A percentile compares a stretch with the other conserved stretches of the same genome.
phyloP scores from a whole-genome alignment of 495 filamentous ascomycete genomes.

The Penicillium cosmopolitanum region DNA sequence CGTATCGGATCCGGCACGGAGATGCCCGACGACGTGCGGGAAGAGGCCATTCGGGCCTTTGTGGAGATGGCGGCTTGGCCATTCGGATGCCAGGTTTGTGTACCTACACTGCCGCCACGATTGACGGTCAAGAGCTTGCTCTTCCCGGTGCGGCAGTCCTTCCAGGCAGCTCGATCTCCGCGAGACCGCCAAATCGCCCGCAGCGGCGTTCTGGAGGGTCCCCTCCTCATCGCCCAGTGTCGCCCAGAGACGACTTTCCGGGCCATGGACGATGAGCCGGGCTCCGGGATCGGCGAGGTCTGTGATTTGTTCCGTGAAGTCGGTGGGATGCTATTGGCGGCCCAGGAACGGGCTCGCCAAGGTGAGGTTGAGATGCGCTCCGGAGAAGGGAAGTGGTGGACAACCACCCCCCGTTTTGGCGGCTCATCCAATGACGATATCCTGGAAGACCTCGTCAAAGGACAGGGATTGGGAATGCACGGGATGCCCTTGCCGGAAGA shows the following conservation, averaged over 20 bases:
- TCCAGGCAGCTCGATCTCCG: slow-evolving; percentile 68
- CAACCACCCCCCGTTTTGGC: slow-evolving; percentile 72
- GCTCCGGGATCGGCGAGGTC: slow-evolving; percentile 57
- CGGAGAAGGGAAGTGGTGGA: slow-evolving; percentile 84
- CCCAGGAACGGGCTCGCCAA: slow-evolving; percentile 80
- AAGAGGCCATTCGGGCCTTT: slow-evolving; percentile 70
- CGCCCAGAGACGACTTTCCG: slow-evolving; percentile 61
- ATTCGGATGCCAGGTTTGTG: slow-evolving; percentile 72
- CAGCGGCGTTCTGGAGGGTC: slow-evolving; percentile 75
- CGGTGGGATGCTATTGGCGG: slow-evolving; percentile 72
- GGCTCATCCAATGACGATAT: slow-evolving; percentile 69
- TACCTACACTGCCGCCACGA: slow-evolving; percentile 64
- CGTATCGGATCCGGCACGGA: slow-evolving; percentile 66
- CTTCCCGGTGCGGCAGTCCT: slow-evolving; percentile 54
- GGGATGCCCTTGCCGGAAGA: slow-evolving; percentile 33
- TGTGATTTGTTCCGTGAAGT: slow-evolving; percentile 77
- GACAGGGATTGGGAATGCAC: slow-evolving; percentile 14
- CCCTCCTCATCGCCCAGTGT: slow-evolving; percentile 61
- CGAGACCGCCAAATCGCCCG: slow-evolving; percentile 70
- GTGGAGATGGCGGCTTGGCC: slow-evolving; percentile 80
- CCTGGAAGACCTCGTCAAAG: slow-evolving; percentile 50
- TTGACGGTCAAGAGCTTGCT: slow-evolving; percentile 59
- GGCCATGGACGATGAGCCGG: slow-evolving; percentile 32
- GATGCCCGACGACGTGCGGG: slow-evolving; percentile 77
- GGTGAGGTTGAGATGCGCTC: slow-evolving; percentile 65